Percentiles rank a stretch among this genome's conserved stretches.
Conservation (phyloP, 2,329 filamentous ascomycete genomes). For the Sarocladium strictum region DNA sequence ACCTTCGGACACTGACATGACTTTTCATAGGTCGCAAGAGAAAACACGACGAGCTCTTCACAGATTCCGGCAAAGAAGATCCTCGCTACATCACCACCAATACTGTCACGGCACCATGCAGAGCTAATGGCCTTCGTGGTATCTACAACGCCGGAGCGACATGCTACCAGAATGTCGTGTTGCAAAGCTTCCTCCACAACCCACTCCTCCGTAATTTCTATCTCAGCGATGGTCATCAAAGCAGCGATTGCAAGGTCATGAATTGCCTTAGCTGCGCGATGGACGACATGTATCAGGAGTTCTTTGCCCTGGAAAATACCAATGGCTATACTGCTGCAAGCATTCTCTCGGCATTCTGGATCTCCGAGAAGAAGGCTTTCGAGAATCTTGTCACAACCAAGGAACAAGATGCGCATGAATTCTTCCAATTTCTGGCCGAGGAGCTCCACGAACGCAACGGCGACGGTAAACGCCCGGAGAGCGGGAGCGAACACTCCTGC, state of each 20-base stretch:
- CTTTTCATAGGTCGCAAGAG: slow-evolving; percentile 57
- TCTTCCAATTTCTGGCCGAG: slow-evolving; percentile 92
- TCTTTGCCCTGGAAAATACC: slow-evolving; percentile 67
- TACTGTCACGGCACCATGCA: slow-evolving; percentile 73
- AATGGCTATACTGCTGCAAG: slow-evolving; percentile 88
- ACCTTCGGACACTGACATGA: not conserved
- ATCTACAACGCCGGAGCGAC: slow-evolving; percentile 98
- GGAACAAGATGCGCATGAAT: slow-evolving; percentile 95
- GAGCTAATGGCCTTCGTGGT: slow-evolving; percentile 80
- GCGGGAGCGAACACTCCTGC: slow-evolving; percentile 59
- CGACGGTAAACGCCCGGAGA: slow-evolving; percentile 58
- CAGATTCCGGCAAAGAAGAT: slow-evolving; percentile 61
- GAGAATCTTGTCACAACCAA: slow-evolving; percentile 81
- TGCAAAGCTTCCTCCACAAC: slow-evolving; percentile 91
- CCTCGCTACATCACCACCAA: slow-evolving; percentile 72
- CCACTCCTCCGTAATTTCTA: slow-evolving; percentile 89
- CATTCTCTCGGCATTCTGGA: slow-evolving; percentile 86
- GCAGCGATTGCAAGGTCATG: slow-evolving; percentile 59
- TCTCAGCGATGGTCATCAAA: slow-evolving; percentile 81
- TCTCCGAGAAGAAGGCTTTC: slow-evolving; percentile 67
- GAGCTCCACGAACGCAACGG: slow-evolving; percentile 81
- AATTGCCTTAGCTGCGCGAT: slow-evolving; percentile 65
- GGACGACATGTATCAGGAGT: slow-evolving; percentile 69
- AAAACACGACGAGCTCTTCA: slow-evolving; percentile 66
- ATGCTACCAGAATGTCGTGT: slow-evolving; percentile 94